phyloP scores from a whole-genome alignment of 2,329 filamentous ascomycete genomes.

The Thermomyces lanuginosus region DNA sequence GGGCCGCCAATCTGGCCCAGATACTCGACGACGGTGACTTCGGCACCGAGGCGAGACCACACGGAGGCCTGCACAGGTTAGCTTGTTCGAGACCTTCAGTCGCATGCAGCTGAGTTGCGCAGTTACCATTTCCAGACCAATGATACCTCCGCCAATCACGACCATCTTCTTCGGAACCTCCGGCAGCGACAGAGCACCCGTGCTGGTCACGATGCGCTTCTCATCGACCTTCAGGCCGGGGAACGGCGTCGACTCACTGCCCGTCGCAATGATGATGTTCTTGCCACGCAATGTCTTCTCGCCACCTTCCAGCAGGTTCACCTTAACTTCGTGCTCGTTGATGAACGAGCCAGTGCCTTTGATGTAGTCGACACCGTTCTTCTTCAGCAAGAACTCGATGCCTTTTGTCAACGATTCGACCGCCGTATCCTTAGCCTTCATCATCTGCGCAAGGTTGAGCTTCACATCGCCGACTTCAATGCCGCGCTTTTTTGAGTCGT shows the following conservation, averaged over 20 bases:
- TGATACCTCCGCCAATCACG: slow-evolving; percentile 96
- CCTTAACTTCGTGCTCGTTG: slow-evolving; percentile 80
- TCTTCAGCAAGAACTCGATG: slow-evolving; percentile 96
- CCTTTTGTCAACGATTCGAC: slow-evolving; percentile 85
- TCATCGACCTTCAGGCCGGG: slow-evolving; percentile 91
- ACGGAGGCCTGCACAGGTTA: slow-evolving; percentile 49
- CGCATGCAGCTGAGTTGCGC: not conserved
- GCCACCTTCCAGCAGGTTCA: slow-evolving; percentile 78
- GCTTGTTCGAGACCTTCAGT: too few species aligned
- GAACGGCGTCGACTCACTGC: slow-evolving; percentile 89
- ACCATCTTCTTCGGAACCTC: slow-evolving; percentile 92
- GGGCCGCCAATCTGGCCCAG: slow-evolving; percentile 90
- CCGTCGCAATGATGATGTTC: slow-evolving; percentile 97
- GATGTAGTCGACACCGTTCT: slow-evolving; percentile 96
- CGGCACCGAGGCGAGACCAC: slow-evolving; percentile 82
- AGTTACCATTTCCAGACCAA: slow-evolving; percentile 84
- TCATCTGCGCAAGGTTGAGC: slow-evolving; percentile 85
- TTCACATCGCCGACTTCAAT: slow-evolving; percentile 97
- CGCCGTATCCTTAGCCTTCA: slow-evolving; percentile 95
- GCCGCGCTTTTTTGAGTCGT: slow-evolving; percentile 92
- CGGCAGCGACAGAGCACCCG: slow-evolving; percentile 74
- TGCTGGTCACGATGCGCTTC: slow-evolving; percentile 93
- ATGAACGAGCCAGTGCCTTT: slow-evolving; percentile 81
- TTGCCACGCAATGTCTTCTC: slow-evolving; percentile 76
- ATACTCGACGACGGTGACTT: slow-evolving; percentile 97